Evolutionary conservation across 208 protist species (phyloP).

Genomic region (Porcisia hertigi): DNA sequence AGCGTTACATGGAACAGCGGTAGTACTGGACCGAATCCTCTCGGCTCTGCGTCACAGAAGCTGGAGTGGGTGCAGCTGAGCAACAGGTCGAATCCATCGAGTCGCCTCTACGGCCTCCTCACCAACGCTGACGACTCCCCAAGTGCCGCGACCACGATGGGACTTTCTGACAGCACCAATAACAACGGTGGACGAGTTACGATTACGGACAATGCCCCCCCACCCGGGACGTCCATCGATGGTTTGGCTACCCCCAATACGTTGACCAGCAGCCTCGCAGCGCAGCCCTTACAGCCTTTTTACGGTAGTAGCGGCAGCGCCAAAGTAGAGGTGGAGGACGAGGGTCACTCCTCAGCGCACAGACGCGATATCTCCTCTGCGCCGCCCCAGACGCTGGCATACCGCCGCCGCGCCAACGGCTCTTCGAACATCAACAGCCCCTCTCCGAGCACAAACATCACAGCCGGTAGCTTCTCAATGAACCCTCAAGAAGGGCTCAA

Average conservation of each 20-base stretch:
- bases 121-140: neutral
- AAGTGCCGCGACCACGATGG: neutral
- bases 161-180: neutral
- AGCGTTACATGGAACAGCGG: neutral
- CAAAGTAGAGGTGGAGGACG: neutral
- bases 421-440: neutral
- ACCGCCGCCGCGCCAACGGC: slow-evolving; percentile 7
- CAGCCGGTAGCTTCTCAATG: neutral
- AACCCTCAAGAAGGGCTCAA: neutral
- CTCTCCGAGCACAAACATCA: neutral
- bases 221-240: neutral
- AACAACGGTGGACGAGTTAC: neutral
- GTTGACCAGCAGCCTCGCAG: slow-evolving; percentile 8
- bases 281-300: slow-evolving; percentile 19
- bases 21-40: neutral
- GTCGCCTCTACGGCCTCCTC: neutral
- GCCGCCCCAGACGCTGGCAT: slow-evolving; percentile 21
- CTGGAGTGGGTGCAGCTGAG: neutral
- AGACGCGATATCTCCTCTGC: slow-evolving; percentile 32
- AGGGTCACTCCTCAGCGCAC: slow-evolving; percentile 7
- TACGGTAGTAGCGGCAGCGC: neutral
- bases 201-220: neutral
- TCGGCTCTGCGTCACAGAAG: neutral
- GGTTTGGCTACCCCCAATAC: neutral
- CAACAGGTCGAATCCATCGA: neutral